Base-by-base conservation (phyloP, 306 rosid species). In the Potentilla sterilis region DNA sequence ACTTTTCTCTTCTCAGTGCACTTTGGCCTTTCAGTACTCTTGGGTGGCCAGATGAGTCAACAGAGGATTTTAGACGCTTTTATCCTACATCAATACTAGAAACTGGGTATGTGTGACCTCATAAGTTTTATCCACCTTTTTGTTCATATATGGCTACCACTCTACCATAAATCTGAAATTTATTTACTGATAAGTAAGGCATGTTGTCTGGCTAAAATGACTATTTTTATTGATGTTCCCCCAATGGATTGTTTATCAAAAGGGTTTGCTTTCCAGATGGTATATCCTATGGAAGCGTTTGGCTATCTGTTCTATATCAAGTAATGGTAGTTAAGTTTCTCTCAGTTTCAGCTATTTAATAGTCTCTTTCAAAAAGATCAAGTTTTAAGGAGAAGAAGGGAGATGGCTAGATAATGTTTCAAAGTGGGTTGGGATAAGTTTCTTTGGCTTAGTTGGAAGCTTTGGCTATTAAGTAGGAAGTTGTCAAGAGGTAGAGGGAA, bases 11-110 rank as follows among this genome's bases (percentile, higher is more conserved):
- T 83, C 65, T 84, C 88, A 94, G 98, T 81, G 94, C 98, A 2
- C 77, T 94, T 62, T 94, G 98, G 98, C 98, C 98, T 44, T 94
- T 92, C 81, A 94, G 98, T 78, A 94, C 98, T 41, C 98, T 94
- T 82, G 98, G 98, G 73, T 94, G 98, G 98, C 98, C 98, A 65
- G 90, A 92, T 79, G 80, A 75, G 70, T 81, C 87, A 52, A 81
- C 90, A 13, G 96, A 91, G 80, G 98, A 94, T 83, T 92, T 88
- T 80, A 88, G 89, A 84, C 86, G 35, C 74, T 90, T 94, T 75
- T 94, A 94, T 83, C 97, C 98, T 54, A 94, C 98, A 69, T 86
- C 98, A 80, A 78, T 94, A 92, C 98, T 94, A 83, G 98, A 94
- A 86, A 94, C 97, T 24, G 98, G 98, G 98, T 94, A 87, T 69